These are phyloP conservation scores for Rhodotorula glutinis DNA, from an alignment of 1,284 basidiomycete species.

Conservation along the genomic window DNA sequence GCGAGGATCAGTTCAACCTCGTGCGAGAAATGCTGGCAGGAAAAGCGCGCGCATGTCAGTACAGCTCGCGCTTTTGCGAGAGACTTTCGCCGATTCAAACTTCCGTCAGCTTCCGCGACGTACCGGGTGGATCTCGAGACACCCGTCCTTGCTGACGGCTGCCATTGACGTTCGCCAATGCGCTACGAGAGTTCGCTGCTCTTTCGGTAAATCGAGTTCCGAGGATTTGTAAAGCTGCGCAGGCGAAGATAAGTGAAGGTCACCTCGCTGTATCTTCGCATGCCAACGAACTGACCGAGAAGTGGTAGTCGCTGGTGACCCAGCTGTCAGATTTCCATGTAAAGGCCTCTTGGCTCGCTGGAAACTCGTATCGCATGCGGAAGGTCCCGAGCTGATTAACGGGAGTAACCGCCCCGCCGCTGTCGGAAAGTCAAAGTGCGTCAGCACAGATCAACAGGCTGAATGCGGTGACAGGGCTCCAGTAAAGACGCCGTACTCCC, in stretches of 20 bases:
- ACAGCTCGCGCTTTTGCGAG: no score
- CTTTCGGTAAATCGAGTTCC: neutral
- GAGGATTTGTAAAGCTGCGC: neutral
- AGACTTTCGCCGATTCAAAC: no score
- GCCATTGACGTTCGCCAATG: neutral
- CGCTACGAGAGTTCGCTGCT: neutral
- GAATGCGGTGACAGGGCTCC: no score
- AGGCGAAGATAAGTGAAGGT: no score
- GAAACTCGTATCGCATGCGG: neutral
- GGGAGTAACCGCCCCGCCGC: neutral
- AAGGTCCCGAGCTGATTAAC: neutral
- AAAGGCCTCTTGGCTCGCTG: neutral
- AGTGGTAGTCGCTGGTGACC: neutral
- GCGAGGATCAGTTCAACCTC: constrained; percentile 8
- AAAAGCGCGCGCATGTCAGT: neutral
- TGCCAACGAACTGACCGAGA: no score
- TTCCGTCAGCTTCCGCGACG: no score
- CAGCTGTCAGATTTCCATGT: neutral
- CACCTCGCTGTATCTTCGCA: neutral
- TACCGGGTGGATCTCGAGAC: constrained; percentile 6
- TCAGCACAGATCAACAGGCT: neutral
- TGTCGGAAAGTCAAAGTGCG: no score
- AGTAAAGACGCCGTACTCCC: no score
- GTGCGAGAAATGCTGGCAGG: neutral
- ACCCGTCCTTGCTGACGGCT: constrained; percentile 11